Evolutionary conservation across 2,329 filamentous ascomycete genomes (phyloP), one percentile per base, ranked within the genome.

Genomic region (Byssothecium circinans): DNA sequence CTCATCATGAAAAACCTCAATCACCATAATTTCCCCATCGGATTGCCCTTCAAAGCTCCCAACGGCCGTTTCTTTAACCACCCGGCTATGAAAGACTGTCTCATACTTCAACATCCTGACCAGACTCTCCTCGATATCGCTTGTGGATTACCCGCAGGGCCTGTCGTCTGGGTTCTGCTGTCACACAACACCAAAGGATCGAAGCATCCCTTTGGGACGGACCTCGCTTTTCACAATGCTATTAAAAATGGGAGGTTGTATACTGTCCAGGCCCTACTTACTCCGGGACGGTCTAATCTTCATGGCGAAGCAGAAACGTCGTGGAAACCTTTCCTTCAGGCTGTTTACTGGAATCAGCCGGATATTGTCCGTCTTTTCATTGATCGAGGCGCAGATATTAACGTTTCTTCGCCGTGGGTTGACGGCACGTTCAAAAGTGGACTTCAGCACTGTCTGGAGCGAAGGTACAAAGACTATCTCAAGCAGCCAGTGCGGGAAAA

Each of bases 41-140:
- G 67, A 2, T 19, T 65, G 25, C 64, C 60, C 7, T 68, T 70
- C 27, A 60, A 65, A 6, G 37, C 41, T 8, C 48, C 52, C 22
- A 53, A 25, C 11, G 54, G 57, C 14, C 55, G 55, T 3, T 67
- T 68, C 37, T 60, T 56, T 32, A 51, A 56, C 15, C 64, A 69
- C 37, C 58, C 60, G 3, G 58, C 56, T 2, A 51, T 68, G 18
- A 54, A 39, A 8, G 22, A 54, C 4, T 64, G 66, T 44, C 51
- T 62, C 5, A 57, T 70, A 14, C 41, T 68, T 12, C 60, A 70
- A 29, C 68, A 69, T 47, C 45, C 60, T 8, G 47, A 49, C 19
- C 67, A 70, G 36, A 70, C 54, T 2, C 30, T 70, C 2, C 47
- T 70, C 1, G 68, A 70, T 40, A 57, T 70, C 19, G 65, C 67